Evolutionary conservation across 441 rosid genomes (phyloP).

Genomic region (Hypseocharis bilobata): DNA sequence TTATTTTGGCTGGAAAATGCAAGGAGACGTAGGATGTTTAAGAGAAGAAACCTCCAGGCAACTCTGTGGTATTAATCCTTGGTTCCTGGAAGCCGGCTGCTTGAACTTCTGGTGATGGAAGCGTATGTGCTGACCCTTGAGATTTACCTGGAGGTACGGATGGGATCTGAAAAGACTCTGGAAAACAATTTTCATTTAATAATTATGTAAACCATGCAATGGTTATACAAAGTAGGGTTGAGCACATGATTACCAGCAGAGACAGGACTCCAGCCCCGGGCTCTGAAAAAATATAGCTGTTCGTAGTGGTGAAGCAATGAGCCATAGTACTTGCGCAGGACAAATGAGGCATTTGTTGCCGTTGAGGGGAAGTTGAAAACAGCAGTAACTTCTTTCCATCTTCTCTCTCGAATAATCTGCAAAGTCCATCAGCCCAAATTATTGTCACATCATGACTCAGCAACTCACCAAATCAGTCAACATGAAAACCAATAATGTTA

Average conservation of each 20-base stretch:
- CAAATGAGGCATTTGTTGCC: slow-evolving; percentile 89
- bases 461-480: neutral
- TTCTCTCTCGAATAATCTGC: slow-evolving; percentile 72
- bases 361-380: slow-evolving; percentile 89
- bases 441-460: slow-evolving; percentile 4
- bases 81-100: slow-evolving; percentile 39
- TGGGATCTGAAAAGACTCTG: slow-evolving; percentile 30
- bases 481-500: neutral
- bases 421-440: slow-evolving; percentile 15
- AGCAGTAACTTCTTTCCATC: slow-evolving; percentile 94
- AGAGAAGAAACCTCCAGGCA: slow-evolving; percentile 40
- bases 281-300: slow-evolving; percentile 60
- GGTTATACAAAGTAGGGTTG: neutral
- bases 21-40: neutral
- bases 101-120: slow-evolving; percentile 38
- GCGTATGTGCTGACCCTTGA: slow-evolving; percentile 32
- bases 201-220: slow-evolving; percentile 4
- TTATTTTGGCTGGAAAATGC: neutral
- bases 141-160: slow-evolving; percentile 27
- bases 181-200: slow-evolving; percentile 8
- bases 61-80: slow-evolving; percentile 30
- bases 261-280: slow-evolving; percentile 38
- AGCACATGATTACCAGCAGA: slow-evolving; percentile 33
- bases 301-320: slow-evolving; percentile 73
- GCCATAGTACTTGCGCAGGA: slow-evolving; percentile 77